A percentile compares a stretch with the other conserved stretches of the same genome.
These are phyloP conservation scores for Dactylella cylindrospora DNA, from an alignment of 2,329 filamentous ascomycete species.

Conservation along the genomic window DNA sequence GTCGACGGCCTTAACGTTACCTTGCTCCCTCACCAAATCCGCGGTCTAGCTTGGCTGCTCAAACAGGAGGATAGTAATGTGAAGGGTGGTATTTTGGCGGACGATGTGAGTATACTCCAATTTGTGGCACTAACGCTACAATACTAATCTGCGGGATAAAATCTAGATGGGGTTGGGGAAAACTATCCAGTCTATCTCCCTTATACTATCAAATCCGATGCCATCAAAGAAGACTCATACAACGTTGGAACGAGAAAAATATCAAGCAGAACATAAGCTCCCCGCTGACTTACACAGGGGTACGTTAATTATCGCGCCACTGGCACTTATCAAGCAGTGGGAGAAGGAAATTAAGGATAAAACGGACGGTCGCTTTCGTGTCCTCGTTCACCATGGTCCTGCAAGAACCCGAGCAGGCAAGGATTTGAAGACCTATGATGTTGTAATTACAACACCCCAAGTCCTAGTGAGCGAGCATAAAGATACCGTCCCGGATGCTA, in stretches of 20 bases:
- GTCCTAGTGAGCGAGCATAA: conserved; percentile 89
- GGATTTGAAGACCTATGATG: conserved; percentile 80
- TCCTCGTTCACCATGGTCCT: conserved; percentile 88
- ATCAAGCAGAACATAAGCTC: conserved; percentile 63
- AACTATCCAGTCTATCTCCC: conserved; percentile 87
- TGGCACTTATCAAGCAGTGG: conserved; percentile 96
- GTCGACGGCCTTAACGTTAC: conserved; percentile 83
- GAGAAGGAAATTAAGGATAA: conserved; percentile 87
- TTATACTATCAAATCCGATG: conserved; percentile 80
- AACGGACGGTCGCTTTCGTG: conserved; percentile 72
- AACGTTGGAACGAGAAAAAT: conserved; percentile 54
- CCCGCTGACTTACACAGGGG: conserved; percentile 70
- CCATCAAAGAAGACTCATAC: conserved; percentile 61
- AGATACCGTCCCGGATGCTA: conserved; percentile 61
- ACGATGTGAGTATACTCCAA: conserved; percentile 61
- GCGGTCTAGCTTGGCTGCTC: conserved; percentile 92
- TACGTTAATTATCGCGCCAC: conserved; percentile 86
- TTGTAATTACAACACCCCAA: conserved; percentile 96
- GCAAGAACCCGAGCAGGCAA: conserved; percentile 75
- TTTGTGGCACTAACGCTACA: conserved; percentile 12
- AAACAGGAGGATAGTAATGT: conserved; percentile 84
- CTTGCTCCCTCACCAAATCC: conserved; percentile 87
- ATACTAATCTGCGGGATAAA: neutral
- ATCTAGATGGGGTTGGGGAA: conserved; percentile 85
- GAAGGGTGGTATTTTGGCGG: conserved; percentile 90